Conservation (phyloP, 2,329 filamentous ascomycete species). For the Fusarium lateritium region DNA sequence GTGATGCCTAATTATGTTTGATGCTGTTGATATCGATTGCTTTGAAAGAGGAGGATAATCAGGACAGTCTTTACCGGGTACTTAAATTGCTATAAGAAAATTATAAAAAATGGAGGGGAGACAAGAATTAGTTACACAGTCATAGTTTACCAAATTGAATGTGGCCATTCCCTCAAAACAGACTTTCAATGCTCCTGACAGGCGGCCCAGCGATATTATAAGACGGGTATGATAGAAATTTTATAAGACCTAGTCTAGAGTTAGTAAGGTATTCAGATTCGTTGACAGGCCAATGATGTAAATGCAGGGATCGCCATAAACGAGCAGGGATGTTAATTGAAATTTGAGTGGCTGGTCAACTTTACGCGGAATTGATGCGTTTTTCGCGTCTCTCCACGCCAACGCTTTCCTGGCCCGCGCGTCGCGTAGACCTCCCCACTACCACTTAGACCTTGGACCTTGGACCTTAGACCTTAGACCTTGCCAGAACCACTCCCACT, state of each 20-base stretch:
- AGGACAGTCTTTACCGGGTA: constrained; percentile 38
- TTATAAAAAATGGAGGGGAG: constrained; percentile 32
- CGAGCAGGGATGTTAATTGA: constrained; percentile 20
- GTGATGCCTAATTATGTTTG: background rate
- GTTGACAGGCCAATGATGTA: constrained; percentile 9
- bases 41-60: constrained; percentile 13
- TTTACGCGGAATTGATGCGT: constrained; percentile 42
- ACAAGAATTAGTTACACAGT: constrained; percentile 37
- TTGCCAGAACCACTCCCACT: constrained; percentile 24
- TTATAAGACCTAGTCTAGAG: no score
- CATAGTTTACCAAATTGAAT: constrained; percentile 45
- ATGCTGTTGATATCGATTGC: constrained; percentile 4
- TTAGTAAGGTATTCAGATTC: background rate
- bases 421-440: constrained; percentile 53
- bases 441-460: constrained; percentile 38
- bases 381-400: constrained; percentile 45
- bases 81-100: constrained; percentile 11
- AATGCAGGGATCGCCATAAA: constrained; percentile 3
- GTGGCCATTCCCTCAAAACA: constrained; percentile 37
- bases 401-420: constrained; percentile 48
- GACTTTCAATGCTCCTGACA: background rate
- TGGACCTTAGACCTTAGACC: constrained; percentile 27
- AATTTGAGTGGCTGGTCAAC: constrained; percentile 11
- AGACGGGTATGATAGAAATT: no score
- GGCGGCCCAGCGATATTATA: no score